These are phyloP conservation scores for Blastobotrys ciferrii DNA, from an alignment of 1,139 yeast species.

Conservation along the genomic window DNA sequence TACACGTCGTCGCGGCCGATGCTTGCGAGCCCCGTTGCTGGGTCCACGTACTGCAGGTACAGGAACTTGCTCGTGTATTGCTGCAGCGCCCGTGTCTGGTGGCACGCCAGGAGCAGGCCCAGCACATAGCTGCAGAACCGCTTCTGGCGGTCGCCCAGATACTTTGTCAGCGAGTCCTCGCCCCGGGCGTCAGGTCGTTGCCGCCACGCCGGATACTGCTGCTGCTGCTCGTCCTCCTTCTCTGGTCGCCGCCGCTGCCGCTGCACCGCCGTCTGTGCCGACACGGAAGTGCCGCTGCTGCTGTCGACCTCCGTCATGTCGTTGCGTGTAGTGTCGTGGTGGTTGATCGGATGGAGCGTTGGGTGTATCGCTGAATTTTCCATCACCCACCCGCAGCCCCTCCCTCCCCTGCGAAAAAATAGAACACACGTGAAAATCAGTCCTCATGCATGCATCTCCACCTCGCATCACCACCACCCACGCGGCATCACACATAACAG, in stretches of 20 bases:
- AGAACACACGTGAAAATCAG: not conserved
- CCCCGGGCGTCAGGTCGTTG: not conserved
- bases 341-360: no score
- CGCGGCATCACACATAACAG: no score
- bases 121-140: constrained; percentile 7
- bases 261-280: no score
- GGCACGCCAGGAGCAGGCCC: constrained; percentile 13
- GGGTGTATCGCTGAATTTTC: no score
- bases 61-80: constrained; percentile 28
- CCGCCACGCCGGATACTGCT: not conserved
- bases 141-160: constrained; percentile 11
- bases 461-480: no score
- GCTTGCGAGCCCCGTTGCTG: constrained; percentile 23
- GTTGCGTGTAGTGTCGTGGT: no score
- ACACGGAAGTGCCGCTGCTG: no score
- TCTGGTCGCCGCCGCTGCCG: no score
- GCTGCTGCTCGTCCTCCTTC: no score
- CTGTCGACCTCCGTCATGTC: no score
- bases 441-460: not conserved
- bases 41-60: constrained; percentile 27
- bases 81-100: constrained; percentile 24
- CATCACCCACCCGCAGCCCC: not conserved
- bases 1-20: constrained; percentile 46
- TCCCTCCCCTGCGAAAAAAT: not conserved
- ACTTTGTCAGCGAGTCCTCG: not conserved